These are phyloP conservation scores for Blastobotrys malaysiensis DNA, from an alignment of 1,139 yeast species.

Conservation along the genomic window DNA sequence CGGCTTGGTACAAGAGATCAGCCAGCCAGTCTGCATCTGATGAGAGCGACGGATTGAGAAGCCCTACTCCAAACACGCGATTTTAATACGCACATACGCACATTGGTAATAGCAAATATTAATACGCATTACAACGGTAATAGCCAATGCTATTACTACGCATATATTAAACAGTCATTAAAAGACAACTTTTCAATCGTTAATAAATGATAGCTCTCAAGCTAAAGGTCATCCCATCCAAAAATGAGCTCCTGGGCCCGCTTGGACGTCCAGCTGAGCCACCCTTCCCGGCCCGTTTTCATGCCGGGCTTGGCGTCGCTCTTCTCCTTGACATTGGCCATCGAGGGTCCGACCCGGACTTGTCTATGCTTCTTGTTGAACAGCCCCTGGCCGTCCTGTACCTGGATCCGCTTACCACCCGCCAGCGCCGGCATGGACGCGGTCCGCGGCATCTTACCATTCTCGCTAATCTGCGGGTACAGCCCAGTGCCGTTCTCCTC, in stretches of 20 bases:
- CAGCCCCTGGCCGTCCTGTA: slow-evolving; percentile 27
- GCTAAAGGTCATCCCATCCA: slow-evolving; percentile 49
- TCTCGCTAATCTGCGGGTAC: neutral
- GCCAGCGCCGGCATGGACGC: slow-evolving; percentile 28
- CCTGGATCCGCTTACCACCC: slow-evolving; percentile 21
- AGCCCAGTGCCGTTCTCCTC: neutral
- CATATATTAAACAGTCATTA: neutral
- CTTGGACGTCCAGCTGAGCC: slow-evolving; percentile 35
- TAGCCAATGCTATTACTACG: neutral
- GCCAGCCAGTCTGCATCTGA: neutral
- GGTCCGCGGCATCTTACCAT: slow-evolving; percentile 21
- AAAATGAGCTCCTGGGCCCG: slow-evolving; percentile 39
- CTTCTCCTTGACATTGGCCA: slow-evolving; percentile 18
- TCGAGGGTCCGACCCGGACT: slow-evolving; percentile 15
- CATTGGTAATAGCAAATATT: neutral
- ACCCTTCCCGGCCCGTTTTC: slow-evolving; percentile 20
- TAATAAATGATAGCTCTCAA: neutral
- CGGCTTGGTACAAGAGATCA: neutral
- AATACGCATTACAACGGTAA: neutral
- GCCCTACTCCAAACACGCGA: neutral
- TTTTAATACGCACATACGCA: neutral
- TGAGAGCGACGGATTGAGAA: neutral
- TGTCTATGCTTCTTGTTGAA: slow-evolving; percentile 21
- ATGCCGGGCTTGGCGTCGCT: slow-evolving; percentile 5
- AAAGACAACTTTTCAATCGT: neutral